Evolutionary conservation across 192 early-diverging fungal species (phyloP).

Genomic region (Linnemannia hyalina): DNA sequence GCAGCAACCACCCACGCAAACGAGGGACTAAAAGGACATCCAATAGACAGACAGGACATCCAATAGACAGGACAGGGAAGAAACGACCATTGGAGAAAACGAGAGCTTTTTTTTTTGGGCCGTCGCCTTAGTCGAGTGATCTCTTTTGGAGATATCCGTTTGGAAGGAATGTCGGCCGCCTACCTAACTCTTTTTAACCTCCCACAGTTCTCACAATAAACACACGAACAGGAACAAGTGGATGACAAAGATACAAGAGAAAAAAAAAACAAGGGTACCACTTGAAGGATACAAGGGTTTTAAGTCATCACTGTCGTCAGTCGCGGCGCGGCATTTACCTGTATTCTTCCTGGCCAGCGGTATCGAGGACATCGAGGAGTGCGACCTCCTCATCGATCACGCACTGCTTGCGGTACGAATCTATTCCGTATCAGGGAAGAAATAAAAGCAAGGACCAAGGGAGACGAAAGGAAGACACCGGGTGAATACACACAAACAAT

Average conservation of each 20-base stretch:
- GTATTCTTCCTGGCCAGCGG: constrained; percentile 97
- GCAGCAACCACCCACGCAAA: neutral
- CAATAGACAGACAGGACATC: neutral
- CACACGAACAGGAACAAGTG: neutral
- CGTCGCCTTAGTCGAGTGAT: neutral
- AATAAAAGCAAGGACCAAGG: neutral
- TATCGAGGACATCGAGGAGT: constrained; percentile 94
- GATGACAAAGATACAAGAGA: neutral
- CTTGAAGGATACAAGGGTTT: neutral
- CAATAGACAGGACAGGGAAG: neutral
- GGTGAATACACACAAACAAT: constrained; percentile 6
- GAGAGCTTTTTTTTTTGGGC: neutral
- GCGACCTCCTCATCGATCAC: constrained; percentile 90
- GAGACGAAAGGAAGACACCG: neutral
- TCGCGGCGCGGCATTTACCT: constrained; percentile 59
- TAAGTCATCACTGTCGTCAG: neutral
- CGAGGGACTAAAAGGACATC: neutral
- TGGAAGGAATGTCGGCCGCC: neutral
- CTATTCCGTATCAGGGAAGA: constrained; percentile 48
- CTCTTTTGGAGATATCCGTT: neutral
- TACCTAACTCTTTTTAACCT: neutral
- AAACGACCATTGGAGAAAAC: constrained; percentile 2
- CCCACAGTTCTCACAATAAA: neutral
- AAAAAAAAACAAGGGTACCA: neutral
- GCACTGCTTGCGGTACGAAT: constrained; percentile 98